Conservation (phyloP, 306 rosid species). For the Acacia acuminata region DNA sequence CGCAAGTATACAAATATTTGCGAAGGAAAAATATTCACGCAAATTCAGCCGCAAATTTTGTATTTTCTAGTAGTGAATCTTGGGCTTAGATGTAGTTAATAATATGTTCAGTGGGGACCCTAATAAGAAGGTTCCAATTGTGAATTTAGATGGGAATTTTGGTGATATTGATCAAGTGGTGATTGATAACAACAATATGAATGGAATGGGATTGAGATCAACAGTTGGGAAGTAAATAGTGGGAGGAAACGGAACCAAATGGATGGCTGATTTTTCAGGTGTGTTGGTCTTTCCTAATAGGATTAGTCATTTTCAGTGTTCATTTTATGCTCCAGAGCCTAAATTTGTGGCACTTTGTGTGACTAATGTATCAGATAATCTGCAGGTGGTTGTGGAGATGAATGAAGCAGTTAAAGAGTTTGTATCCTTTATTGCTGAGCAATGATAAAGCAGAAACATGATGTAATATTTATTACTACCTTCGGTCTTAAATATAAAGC, state of each 20-base stretch:
- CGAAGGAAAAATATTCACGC: no score
- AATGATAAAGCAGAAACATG: no score
- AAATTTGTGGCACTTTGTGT: slow-evolving; percentile 56
- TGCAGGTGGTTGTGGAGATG: neutral
- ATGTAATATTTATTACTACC: no score
- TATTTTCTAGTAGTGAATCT: no score
- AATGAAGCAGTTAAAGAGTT: neutral
- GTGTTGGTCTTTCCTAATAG: slow-evolving; percentile 55
- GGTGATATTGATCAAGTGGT: slow-evolving; percentile 57
- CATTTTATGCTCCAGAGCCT: slow-evolving; percentile 43
- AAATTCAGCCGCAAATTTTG: no score
- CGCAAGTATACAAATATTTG: no score
- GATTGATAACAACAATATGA: slow-evolving; percentile 63
- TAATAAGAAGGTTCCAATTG: slow-evolving; percentile 42
- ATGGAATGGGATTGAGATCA: slow-evolving; percentile 62
- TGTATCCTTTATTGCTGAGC: neutral
- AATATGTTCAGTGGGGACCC: no score
- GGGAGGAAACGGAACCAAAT: slow-evolving; percentile 47
- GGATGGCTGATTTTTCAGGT: slow-evolving; percentile 63
- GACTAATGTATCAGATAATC: slow-evolving; percentile 4
- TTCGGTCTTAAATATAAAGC: no score
- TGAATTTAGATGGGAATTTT: slow-evolving; percentile 57
- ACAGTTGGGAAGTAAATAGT: slow-evolving; percentile 54
- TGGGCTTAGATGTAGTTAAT: no score
- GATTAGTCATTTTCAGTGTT: slow-evolving; percentile 57